phyloP scores from a whole-genome alignment of 768 basidiomycete genomes.

The Suillus cothurnatus region DNA sequence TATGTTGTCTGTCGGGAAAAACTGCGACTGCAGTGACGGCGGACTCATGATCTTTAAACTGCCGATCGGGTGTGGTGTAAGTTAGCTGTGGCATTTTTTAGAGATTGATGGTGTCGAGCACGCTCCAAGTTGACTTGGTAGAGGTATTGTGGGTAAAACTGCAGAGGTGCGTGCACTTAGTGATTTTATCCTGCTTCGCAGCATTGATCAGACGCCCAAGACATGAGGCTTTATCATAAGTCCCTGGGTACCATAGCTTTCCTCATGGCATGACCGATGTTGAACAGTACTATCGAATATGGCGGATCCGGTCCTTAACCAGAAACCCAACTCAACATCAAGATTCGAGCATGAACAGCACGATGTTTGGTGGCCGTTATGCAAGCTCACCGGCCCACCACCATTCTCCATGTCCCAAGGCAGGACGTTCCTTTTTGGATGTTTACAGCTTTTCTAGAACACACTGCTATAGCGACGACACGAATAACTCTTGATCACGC shows the following conservation, averaged over 20 bases:
- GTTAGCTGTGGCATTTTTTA: neutral
- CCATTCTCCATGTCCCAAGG: neutral
- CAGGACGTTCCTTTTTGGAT: neutral
- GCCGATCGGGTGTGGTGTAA: neutral
- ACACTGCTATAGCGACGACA: neutral
- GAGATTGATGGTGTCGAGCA: neutral
- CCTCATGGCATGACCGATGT: neutral
- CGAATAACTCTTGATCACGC: neutral
- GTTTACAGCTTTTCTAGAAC: neutral
- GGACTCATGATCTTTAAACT: neutral
- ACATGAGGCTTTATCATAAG: neutral
- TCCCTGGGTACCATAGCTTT: neutral
- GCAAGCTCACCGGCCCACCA: neutral
- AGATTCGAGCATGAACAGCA: neutral
- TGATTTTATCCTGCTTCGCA: neutral
- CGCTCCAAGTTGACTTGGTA: neutral
- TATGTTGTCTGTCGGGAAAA: neutral
- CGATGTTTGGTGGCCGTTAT: neutral
- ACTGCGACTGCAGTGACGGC: neutral
- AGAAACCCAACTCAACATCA: neutral
- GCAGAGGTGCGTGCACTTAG: neutral
- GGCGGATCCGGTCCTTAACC: neutral
- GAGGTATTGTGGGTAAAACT: neutral
- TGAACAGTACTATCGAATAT: neutral
- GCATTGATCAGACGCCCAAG: neutral